Evolutionary conservation across 768 basidiomycete genomes (phyloP).

Genomic region (Cubamyces lactineus): DNA sequence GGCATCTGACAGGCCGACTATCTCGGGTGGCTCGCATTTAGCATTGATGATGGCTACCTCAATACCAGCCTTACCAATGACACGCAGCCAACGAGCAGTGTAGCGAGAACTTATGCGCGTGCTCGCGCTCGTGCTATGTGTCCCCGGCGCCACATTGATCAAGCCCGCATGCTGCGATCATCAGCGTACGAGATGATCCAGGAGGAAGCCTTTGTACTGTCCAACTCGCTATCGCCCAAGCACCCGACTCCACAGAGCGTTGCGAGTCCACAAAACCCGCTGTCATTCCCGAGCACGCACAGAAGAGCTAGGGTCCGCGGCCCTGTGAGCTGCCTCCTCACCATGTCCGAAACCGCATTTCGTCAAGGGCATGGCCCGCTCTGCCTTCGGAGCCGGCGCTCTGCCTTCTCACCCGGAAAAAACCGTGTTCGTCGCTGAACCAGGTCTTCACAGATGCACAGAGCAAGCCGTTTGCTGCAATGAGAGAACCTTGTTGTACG

Average conservation of each 20-base stretch:
- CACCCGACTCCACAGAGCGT: slow-evolving; percentile 14
- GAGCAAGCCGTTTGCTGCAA: slow-evolving; percentile 23
- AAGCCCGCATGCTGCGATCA: slow-evolving; percentile 60
- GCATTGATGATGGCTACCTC: slow-evolving; percentile 58
- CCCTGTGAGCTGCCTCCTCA: too few species aligned
- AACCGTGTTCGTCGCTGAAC: slow-evolving; percentile 35
- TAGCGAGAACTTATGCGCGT: slow-evolving; percentile 44
- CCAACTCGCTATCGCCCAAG: slow-evolving; percentile 33
- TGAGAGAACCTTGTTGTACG: too few species aligned
- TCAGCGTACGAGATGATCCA: slow-evolving; percentile 83
- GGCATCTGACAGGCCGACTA: too few species aligned
- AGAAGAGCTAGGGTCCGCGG: too few species aligned
- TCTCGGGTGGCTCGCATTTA: too few species aligned
- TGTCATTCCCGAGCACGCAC: too few species aligned
- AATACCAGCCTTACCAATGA: slow-evolving; percentile 57
- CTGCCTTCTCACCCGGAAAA: slow-evolving; percentile 49
- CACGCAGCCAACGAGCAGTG: slow-evolving; percentile 47
- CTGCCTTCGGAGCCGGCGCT: slow-evolving; percentile 61
- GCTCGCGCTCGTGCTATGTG: slow-evolving; percentile 62
- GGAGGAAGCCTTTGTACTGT: slow-evolving; percentile 56
- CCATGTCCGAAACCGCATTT: too few species aligned
- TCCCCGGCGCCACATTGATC: slow-evolving; percentile 71
- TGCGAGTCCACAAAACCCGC: slow-evolving; percentile 56
- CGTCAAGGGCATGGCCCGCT: too few species aligned
- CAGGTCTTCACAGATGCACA: slow-evolving; percentile 25